Percentiles rank a stretch among this genome's conserved stretches.
Evolutionary conservation across 345 rosid species (phyloP).

Genomic region (Brassica carinata): DNA sequence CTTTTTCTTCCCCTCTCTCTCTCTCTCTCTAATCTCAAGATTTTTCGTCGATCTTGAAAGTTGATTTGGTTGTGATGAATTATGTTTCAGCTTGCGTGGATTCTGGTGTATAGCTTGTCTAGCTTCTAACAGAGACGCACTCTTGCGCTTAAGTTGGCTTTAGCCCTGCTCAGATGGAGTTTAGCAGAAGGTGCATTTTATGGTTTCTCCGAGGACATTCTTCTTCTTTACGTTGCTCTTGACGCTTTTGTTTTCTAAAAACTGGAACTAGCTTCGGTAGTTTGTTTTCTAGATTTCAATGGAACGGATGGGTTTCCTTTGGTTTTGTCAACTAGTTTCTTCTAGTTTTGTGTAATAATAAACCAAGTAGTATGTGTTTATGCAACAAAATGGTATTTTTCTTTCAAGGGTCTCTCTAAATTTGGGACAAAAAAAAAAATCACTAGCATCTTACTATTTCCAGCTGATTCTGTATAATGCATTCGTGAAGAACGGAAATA

Average conservation of each 20-base stretch:
- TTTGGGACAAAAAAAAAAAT: background rate
- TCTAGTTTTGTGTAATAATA: constrained; percentile 19
- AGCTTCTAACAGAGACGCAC: constrained; percentile 61
- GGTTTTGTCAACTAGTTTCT: background rate
- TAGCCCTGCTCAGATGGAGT: constrained; percentile 20
- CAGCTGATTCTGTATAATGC: background rate
- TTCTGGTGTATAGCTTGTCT: constrained; percentile 90
- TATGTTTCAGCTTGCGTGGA: constrained; percentile 84
- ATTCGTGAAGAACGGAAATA: background rate
- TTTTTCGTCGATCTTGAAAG: background rate
- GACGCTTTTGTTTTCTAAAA: constrained; percentile 29
- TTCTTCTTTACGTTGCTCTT: background rate
- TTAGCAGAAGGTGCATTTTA: constrained; percentile 12
- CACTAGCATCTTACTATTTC: background rate
- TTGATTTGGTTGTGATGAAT: constrained; percentile 3
- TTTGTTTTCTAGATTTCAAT: background rate
- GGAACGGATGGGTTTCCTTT: background rate
- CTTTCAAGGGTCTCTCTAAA: too few relatives aligned
- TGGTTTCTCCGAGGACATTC: constrained; percentile 1
- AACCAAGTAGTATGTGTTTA: background rate
- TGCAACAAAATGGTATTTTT: background rate
- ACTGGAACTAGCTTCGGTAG: constrained; percentile 28
- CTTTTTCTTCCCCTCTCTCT: background rate
- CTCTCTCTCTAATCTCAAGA: background rate
- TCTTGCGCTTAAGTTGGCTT: constrained; percentile 15